Evolutionary conservation across 306 rosid species (phyloP), one percentile per base, ranked within the genome.

Genomic region (Oemleria cerasiformis): DNA sequence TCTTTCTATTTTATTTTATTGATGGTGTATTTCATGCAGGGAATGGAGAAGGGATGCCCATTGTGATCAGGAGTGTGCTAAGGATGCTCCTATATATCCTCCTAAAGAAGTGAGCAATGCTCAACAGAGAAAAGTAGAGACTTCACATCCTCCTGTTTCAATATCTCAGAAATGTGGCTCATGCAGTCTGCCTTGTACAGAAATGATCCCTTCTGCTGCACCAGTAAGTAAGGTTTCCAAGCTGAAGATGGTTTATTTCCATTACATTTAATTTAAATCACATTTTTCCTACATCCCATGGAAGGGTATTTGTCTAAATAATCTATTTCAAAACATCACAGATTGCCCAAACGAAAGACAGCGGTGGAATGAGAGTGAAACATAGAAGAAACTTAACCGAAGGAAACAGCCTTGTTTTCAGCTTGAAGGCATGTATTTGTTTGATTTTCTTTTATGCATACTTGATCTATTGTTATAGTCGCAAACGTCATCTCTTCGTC

Each of bases 211-310:
- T 25, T 57, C 63, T 57, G 63, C 39, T 17, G 63, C 63, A 58
- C 63, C 63, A 58, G 63, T 58, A 34, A 58, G 63, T 58, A 58
- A 58, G 34, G 40, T 58, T 58, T 58, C 41, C 9, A 30, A 58
- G 41, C 42, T 25, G 41, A 25, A 58, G 30, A 19, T 53, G 8
- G 58, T 53, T 53, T 12, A 14, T 30, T 14, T 17, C 15, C 17
- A 6, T 58, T 58, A 58, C 63, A 58, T 58, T 25, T 25, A 7
- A 11, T 58, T 13, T 14, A 30, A 25, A 58, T 0, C 0, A 14
- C 41, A 13, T 14, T 25, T 39, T 57, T 9, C 34, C n/a, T 13
- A 34, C 5, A 30, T 58, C 17, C n/a, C 40, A 30, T 58, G 63
- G 63, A 57, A 57, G 38, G 63, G 30, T 57, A 57, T 57, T 57